A percentile compares a stretch with the other conserved stretches of the same genome.
phyloP scores from a whole-genome alignment of 805 yeast species.

The Candida xyloterini region DNA sequence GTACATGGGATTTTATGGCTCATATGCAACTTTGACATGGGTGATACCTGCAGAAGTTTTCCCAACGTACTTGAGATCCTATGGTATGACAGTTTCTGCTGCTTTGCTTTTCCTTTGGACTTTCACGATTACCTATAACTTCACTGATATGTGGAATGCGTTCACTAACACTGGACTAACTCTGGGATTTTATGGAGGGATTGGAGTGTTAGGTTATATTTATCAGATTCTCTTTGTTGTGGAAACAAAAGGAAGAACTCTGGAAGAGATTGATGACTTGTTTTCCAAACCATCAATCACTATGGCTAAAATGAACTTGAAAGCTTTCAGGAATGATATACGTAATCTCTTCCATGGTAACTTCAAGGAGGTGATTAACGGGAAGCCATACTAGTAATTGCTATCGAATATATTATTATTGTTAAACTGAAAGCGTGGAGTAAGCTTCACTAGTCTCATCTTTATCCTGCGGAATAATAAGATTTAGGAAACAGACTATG shows the following conservation, averaged over 20 bases:
- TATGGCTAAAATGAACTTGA: slow-evolving; percentile 35
- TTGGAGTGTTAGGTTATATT: slow-evolving; percentile 54
- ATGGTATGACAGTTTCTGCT: slow-evolving; percentile 65
- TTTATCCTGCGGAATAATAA: slow-evolving; percentile 14
- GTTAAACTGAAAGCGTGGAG: slow-evolving; percentile 4
- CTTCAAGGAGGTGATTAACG: slow-evolving; percentile 6
- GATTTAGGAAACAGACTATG: slow-evolving; percentile 19
- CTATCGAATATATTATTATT: neutral
- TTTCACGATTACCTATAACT: slow-evolving; percentile 63
- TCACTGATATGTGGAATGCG: slow-evolving; percentile 51
- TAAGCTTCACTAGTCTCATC: slow-evolving; percentile 1
- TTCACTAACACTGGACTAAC: slow-evolving; percentile 62
- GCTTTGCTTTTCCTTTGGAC: slow-evolving; percentile 58
- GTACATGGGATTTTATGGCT: slow-evolving; percentile 64
- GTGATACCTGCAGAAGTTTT: slow-evolving; percentile 65
- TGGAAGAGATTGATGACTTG: slow-evolving; percentile 68
- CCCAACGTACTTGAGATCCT: slow-evolving; percentile 54
- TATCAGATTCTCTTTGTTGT: slow-evolving; percentile 61
- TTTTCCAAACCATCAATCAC: slow-evolving; percentile 47
- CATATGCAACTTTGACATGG: slow-evolving; percentile 67
- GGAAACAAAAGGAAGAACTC: slow-evolving; percentile 67
- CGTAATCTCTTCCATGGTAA: slow-evolving; percentile 19
- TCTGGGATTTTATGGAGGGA: slow-evolving; percentile 66
- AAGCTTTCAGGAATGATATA: slow-evolving; percentile 19
- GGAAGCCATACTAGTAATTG: neutral